Percentiles rank a stretch among this genome's conserved stretches.
phyloP scores from a whole-genome alignment of 2,329 filamentous ascomycete species.

The Blastomyces percursus region DNA sequence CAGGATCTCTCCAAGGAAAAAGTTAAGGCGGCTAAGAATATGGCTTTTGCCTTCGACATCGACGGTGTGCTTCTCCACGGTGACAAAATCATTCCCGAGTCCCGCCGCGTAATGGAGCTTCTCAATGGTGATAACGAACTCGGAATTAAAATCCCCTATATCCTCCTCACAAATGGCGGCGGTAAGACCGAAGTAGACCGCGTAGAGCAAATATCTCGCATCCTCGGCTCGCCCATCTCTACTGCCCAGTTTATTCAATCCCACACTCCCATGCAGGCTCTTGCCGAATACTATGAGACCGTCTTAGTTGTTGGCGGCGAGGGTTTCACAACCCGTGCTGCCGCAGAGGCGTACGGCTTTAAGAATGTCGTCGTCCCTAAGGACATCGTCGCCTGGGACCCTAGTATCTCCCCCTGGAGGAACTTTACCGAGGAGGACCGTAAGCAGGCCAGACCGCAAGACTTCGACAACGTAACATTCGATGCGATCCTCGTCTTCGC shows the following conservation, averaged over 20 bases:
- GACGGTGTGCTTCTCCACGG: conserved; percentile 66
- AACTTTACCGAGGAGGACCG: conserved; percentile 58
- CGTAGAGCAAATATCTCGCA: conserved; percentile 55
- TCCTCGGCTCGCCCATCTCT: conserved; percentile 53
- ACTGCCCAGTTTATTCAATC: conserved; percentile 68
- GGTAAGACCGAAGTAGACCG: conserved; percentile 58
- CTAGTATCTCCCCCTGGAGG: conserved; percentile 57
- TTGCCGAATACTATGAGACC: conserved; percentile 65
- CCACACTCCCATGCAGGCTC: conserved; percentile 65
- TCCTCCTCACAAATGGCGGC: conserved; percentile 64
- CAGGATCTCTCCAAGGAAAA: conserved; percentile 57
- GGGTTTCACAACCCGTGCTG: conserved; percentile 61
- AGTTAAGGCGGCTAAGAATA: conserved; percentile 60
- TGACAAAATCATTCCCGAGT: conserved; percentile 58
- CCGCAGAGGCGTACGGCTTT: conserved; percentile 63
- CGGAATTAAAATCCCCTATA: conserved; percentile 65
- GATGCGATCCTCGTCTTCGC: conserved; percentile 66
- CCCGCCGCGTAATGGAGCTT: conserved; percentile 55
- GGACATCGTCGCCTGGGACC: conserved; percentile 61
- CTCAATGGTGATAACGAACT: conserved; percentile 67
- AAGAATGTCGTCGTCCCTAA: conserved; percentile 62
- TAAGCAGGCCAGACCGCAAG: conserved; percentile 54
- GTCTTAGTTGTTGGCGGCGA: conserved; percentile 67
- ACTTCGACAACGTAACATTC: conserved; percentile 62
- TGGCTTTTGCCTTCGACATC: conserved; percentile 62